phyloP scores from a whole-genome alignment of 2,329 filamentous ascomycete species.

The Eurotiales sp. region DNA sequence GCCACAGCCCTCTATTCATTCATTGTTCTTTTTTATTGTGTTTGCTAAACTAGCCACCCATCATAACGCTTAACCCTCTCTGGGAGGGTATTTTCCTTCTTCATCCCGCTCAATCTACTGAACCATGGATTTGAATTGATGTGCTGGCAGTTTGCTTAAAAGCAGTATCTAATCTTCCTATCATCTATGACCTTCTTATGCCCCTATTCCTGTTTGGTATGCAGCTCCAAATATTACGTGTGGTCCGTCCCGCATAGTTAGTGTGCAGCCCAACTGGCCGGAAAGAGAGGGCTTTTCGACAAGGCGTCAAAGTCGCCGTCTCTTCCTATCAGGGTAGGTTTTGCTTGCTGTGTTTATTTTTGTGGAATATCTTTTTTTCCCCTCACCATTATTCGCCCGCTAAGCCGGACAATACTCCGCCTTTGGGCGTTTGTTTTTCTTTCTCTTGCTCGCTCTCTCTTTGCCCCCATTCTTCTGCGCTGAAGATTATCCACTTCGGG shows the following conservation, averaged over 20 bases:
- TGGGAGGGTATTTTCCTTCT: constrained; percentile 12
- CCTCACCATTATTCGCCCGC: neutral
- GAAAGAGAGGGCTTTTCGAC: neutral
- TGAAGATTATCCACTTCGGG: constrained; percentile 8
- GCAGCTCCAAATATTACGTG: constrained; percentile 5
- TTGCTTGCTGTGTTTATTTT: neutral
- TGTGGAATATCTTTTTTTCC: neutral
- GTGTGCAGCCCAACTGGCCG: constrained; percentile 8
- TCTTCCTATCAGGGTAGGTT: neutral
- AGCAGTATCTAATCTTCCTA: constrained; percentile 17
- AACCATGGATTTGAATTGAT: constrained; percentile 21
- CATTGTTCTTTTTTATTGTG: neutral
- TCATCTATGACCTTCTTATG: neutral
- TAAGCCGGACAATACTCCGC: constrained; percentile 3
- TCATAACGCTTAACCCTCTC: too few relatives aligned
- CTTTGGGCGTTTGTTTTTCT: constrained; percentile 3
- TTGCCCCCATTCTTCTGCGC: neutral
- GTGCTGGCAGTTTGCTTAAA: constrained; percentile 32
- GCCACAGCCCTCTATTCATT: neutral
- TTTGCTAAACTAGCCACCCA: neutral
- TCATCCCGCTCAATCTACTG: neutral
- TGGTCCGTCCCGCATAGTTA: neutral
- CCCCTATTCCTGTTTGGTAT: constrained; percentile 29
- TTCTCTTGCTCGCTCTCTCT: neutral
- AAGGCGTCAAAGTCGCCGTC: constrained; percentile 6